phyloP scores from a whole-genome alignment of 805 yeast genomes.

The Hanseniaspora meyeri region DNA sequence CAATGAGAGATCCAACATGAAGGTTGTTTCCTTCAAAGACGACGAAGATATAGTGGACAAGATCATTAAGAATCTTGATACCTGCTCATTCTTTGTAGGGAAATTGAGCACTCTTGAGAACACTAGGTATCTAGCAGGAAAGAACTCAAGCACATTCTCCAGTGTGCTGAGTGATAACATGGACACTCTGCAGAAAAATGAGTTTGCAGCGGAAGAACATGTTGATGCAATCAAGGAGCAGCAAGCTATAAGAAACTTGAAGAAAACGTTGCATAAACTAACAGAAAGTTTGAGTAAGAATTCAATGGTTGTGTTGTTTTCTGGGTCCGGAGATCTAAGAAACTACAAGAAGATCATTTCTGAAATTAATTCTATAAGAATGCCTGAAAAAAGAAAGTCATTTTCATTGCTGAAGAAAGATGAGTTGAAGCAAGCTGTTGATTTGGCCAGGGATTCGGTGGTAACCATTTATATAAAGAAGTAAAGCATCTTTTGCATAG shows the following conservation, averaged over 20 bases:
- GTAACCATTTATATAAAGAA: slow-evolving; percentile 39
- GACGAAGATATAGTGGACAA: slow-evolving; percentile 50
- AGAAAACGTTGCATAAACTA: slow-evolving; percentile 36
- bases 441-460: slow-evolving; percentile 47
- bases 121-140: slow-evolving; percentile 20
- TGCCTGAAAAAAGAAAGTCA: slow-evolving; percentile 33
- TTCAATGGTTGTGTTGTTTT: slow-evolving; percentile 47
- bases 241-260: slow-evolving; percentile 28
- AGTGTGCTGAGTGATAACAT: not conserved
- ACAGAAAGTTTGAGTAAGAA: slow-evolving; percentile 44
- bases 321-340: slow-evolving; percentile 52
- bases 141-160: not conserved
- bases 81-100: slow-evolving; percentile 40
- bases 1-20: slow-evolving; percentile 22
- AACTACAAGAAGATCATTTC: slow-evolving; percentile 35
- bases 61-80: slow-evolving; percentile 28
- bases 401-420: slow-evolving; percentile 35
- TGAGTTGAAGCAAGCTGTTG: slow-evolving; percentile 36
- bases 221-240: slow-evolving; percentile 18
- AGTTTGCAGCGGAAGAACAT: slow-evolving; percentile 2
- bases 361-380: slow-evolving; percentile 30
- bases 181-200: not conserved
- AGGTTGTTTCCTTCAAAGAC: slow-evolving; percentile 34
- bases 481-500: not conserved
- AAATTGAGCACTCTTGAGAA: slow-evolving; percentile 49